phyloP scores from a whole-genome alignment of 129 eudicot genomes.

The Dittrichia graveolens region DNA sequence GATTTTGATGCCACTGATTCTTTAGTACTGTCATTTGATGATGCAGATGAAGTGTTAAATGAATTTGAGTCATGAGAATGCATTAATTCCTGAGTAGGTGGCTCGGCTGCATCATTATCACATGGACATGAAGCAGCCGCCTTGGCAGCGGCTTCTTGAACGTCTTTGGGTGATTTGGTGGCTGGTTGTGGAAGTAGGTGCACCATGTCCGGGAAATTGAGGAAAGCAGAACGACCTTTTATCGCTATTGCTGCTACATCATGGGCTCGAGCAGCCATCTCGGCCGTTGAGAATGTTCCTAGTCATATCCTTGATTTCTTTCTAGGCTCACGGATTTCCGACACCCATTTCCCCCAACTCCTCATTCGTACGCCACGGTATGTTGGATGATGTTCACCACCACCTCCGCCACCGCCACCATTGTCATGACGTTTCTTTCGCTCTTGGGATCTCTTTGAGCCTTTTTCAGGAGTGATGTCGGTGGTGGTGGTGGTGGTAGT shows the following conservation, averaged over 20 bases:
- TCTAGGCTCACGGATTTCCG: slow-evolving; percentile 77
- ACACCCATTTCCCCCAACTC: slow-evolving; percentile 90
- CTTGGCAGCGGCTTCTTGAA: slow-evolving; percentile 19
- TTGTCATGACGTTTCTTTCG: slow-evolving; percentile 18
- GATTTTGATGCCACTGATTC: slow-evolving; percentile 41
- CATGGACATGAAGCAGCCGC: slow-evolving; percentile 38
- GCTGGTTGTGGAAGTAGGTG: slow-evolving; percentile 62
- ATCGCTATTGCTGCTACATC: slow-evolving; percentile 83
- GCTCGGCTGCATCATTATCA: background rate
- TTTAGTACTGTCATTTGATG: slow-evolving; percentile 29
- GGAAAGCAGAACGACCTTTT: slow-evolving; percentile 68
- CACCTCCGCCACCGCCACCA: background rate
- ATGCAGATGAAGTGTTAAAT: slow-evolving; percentile 16
- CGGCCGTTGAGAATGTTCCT: slow-evolving; percentile 74
- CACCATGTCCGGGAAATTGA: slow-evolving; percentile 65
- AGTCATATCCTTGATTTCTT: slow-evolving; percentile 90
- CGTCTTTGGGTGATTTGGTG: slow-evolving; percentile 15
- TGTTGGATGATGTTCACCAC: slow-evolving; percentile 37
- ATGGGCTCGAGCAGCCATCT: slow-evolving; percentile 92
- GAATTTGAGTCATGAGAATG: slow-evolving; percentile 14
- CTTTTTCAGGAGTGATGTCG: background rate
- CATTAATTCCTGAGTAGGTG: slow-evolving; percentile 25
- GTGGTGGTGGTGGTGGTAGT: slow-evolving; percentile 16
- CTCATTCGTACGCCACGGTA: slow-evolving; percentile 72
- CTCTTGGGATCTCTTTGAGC: slow-evolving; percentile 33